phyloP scores from a whole-genome alignment of 148 eudicot species.

The Chenopodium berlandieri region DNA sequence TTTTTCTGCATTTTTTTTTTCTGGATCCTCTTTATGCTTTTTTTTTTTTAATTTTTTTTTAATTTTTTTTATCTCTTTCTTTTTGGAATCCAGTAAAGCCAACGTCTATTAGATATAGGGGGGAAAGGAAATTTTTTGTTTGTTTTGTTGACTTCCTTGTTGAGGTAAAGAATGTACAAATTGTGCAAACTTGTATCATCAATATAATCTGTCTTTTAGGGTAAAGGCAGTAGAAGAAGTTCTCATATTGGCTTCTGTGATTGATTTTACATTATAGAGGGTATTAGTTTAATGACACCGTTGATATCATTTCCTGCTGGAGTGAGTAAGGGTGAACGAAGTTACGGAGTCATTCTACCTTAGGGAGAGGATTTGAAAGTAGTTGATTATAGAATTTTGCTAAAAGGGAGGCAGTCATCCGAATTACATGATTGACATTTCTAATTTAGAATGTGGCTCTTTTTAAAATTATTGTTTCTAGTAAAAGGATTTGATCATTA shows the following conservation, averaged over 20 bases:
- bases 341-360: background rate
- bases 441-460: background rate
- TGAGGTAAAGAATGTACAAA: background rate
- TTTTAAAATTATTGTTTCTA: background rate
- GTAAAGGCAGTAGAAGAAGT: background rate
- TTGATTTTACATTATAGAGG: background rate
- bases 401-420: too few species aligned
- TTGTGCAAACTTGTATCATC: background rate
- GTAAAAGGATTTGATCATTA: background rate
- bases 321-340: background rate
- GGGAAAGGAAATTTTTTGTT: conserved; percentile 2
- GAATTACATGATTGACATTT: background rate
- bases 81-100: conserved; percentile 9
- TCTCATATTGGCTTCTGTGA: background rate
- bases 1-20: background rate
- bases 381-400: background rate
- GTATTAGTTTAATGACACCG: background rate
- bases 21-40: background rate
- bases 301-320: background rate
- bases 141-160: conserved; percentile 2
- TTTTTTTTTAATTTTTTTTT: background rate
- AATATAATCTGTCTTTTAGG: conserved; percentile 2
- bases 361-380: background rate
- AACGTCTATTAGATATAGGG: background rate
- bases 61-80: background rate